These are phyloP conservation scores for Venustampulla echinocandica DNA, from an alignment of 495 filamentous ascomycete genomes.

Conservation along the genomic window DNA sequence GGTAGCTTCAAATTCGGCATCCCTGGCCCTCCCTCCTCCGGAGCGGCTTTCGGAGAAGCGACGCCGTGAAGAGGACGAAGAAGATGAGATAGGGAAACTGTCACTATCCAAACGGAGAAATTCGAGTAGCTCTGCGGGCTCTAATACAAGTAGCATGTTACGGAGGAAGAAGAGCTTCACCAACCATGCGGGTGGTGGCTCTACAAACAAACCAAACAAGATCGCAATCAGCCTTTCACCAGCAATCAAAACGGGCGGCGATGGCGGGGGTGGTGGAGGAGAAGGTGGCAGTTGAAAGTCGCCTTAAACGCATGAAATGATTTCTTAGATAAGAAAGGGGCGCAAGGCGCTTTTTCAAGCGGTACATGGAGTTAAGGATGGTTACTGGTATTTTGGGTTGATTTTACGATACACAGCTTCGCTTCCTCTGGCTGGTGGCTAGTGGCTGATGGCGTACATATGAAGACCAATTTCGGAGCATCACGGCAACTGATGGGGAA, in stretches of 20 bases:
- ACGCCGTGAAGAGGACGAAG: conserved; percentile 77
- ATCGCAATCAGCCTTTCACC: conserved; percentile 24
- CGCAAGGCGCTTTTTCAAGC: not conserved
- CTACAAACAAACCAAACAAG: conserved; percentile 15
- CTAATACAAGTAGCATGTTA: conserved; percentile 11
- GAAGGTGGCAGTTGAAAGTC: conserved; percentile 14
- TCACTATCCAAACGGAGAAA: conserved; percentile 22
- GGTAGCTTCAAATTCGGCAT: not conserved
- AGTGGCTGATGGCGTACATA: not conserved
- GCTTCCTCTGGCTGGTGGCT: no score
- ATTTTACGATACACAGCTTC: no score
- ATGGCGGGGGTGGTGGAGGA: conserved; percentile 15
- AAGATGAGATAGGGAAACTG: conserved; percentile 73
- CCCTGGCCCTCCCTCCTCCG: conserved; percentile 39
- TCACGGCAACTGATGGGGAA: no score
- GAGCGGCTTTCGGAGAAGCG: conserved; percentile 87
- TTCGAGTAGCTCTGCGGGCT: conserved; percentile 16
- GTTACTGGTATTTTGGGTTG: conserved; percentile 11
- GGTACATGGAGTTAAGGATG: conserved; percentile 17
- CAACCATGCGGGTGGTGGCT: conserved; percentile 13
- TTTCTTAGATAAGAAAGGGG: not conserved
- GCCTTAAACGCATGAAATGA: not conserved
- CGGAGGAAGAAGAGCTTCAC: conserved; percentile 21
- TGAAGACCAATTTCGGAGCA: no score
- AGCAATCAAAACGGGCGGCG: conserved; percentile 23